phyloP scores from a whole-genome alignment of 108 stramenopile species.

The Bacterosira constricta region DNA sequence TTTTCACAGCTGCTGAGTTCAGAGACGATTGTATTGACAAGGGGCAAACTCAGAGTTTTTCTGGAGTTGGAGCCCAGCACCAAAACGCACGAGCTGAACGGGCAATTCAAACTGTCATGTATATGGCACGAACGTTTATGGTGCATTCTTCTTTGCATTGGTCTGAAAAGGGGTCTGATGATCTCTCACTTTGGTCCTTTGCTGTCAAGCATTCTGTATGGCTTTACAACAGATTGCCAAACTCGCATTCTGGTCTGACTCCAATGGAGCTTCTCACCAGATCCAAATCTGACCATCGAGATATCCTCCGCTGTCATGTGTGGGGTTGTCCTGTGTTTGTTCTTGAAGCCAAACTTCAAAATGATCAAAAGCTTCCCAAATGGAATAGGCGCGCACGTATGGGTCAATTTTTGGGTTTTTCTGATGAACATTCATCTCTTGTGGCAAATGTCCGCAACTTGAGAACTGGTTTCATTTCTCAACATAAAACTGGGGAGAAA shows the following conservation, averaged over 20 bases:
- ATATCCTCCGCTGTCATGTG: conserved; percentile 11
- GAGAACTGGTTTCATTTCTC: conserved; percentile 30
- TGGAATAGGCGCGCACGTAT: conserved; percentile 2
- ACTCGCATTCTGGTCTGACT: neutral
- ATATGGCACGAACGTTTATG: conserved; percentile 48
- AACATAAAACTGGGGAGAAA: too few species aligned
- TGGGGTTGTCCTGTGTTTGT: conserved; percentile 52
- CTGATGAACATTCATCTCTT: conserved; percentile 18
- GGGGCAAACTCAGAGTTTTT: conserved; percentile 24
- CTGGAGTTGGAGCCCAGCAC: conserved; percentile 43
- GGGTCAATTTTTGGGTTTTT: conserved; percentile 7
- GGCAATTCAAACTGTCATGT: conserved; percentile 34
- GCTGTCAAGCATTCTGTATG: conserved; percentile 52
- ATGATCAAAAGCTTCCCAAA: conserved; percentile 11
- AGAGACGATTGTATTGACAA: neutral
- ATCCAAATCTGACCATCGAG: neutral
- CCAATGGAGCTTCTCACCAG: neutral
- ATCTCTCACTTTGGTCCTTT: conserved; percentile 52
- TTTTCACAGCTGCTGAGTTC: conserved; percentile 16
- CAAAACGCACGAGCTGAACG: conserved; percentile 55
- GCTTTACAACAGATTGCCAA: conserved; percentile 40
- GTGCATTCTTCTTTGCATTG: conserved; percentile 48
- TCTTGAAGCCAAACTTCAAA: conserved; percentile 22
- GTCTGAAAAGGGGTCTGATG: conserved; percentile 8
- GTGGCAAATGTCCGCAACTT: conserved; percentile 20